Base-by-base conservation (phyloP, 495 filamentous ascomycete species). In the Ramalina intermedia region DNA sequence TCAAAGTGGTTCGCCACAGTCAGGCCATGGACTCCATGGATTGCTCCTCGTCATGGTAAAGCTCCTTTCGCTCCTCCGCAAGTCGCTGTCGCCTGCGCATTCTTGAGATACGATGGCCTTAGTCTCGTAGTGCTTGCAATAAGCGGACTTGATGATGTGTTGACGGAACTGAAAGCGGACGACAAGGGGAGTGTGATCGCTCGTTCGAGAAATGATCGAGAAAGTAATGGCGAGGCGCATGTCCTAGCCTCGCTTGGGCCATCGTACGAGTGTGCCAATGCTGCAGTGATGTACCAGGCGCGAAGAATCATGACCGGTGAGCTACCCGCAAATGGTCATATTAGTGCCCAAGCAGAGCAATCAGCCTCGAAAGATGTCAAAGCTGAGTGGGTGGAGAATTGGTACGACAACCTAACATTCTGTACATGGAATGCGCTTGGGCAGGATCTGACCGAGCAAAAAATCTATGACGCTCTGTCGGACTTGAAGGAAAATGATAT, bases 371-470 rank as follows among this genome's bases (percentile, higher is more conserved):
- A 68, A 35, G 68, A 70, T 43, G 63, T 61, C 1, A 48, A 78
- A 44, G 64, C 79, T 12, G 69, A 85, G 55, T 95, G 89, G 87
- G 68, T 86, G 24, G 76, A 89, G 47, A 76, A 84, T 41, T 94
- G 87, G 87, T 87, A 83, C 58, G 91, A 98, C 63, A 91, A 91
- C 2, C 57, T 84, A 37, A 74, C 78, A 4, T 84, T 81, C 58
- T 84, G 88, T 63, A 98, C 91, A 9, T 96, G 91, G 91, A 96
- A 96, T 60, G 81, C 79, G 1, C 70, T 98, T 1, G 91, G 91
- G 0, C 86, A 89, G 61, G 63, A 80, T 11, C 65, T 96, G 37
- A 85, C 79, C 0, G 87, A 90, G 53, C 70, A 86, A 4, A 91
- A 84, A 55, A 77, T 98, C 20, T 58, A 87, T 20, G 61, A 75